These are phyloP conservation scores for Xylaria palmicola DNA, from an alignment of 495 filamentous ascomycete species.

Conservation along the genomic window DNA sequence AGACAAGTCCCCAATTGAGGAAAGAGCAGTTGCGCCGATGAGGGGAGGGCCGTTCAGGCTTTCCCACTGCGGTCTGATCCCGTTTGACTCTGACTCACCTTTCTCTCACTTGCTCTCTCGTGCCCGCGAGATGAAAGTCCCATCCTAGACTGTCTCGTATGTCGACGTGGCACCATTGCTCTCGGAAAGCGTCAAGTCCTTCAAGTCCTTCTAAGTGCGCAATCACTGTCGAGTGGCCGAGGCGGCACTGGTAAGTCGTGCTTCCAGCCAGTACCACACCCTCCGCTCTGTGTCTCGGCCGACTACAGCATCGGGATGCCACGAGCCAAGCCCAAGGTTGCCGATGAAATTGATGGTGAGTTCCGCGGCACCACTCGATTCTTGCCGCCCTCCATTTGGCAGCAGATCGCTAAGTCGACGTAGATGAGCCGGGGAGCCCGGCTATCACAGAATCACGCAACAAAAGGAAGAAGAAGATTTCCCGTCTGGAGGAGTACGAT, in stretches of 20 bases:
- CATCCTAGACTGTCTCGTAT: too few relatives aligned
- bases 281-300: too few relatives aligned
- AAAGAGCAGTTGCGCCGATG: background rate
- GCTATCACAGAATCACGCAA: slow-evolving; percentile 6
- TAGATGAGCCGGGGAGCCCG: slow-evolving; percentile 13
- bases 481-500: slow-evolving; percentile 36
- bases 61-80: background rate
- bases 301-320: too few relatives aligned
- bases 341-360: background rate
- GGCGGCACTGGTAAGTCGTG: too few relatives aligned
- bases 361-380: background rate
- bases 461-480: slow-evolving; percentile 22
- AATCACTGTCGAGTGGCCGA: too few relatives aligned
- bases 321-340: background rate
- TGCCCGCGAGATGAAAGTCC: too few relatives aligned
- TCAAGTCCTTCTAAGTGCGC: too few relatives aligned
- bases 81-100: too few relatives aligned
- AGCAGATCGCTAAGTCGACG: background rate
- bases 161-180: too few relatives aligned
- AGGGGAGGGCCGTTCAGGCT: background rate
- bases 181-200: too few relatives aligned
- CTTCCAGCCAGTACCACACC: too few relatives aligned
- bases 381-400: background rate
- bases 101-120: background rate
- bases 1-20: background rate